Conservation (phyloP, 805 yeast genomes). For the Metschnikowia aberdeeniae region DNA sequence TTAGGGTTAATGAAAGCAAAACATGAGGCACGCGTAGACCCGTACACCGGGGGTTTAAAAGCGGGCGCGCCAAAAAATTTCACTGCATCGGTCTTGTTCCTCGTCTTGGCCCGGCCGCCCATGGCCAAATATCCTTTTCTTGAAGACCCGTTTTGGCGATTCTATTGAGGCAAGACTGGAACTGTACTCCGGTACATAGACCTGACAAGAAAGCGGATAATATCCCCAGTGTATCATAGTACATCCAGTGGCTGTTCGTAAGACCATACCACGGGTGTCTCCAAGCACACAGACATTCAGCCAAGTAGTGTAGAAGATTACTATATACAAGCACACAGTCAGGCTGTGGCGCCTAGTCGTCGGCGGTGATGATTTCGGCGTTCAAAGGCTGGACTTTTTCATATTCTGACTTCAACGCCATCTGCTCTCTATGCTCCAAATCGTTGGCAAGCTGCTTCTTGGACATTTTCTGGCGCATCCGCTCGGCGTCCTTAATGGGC, state of each 20-base stretch:
- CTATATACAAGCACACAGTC: too few relatives aligned
- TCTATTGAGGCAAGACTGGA: conserved; percentile 32
- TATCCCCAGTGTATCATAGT: conserved; percentile 44
- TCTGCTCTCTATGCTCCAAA: conserved; percentile 63
- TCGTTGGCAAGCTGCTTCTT: conserved; percentile 50
- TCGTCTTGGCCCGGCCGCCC: conserved; percentile 15
- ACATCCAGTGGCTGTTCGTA: conserved; percentile 32
- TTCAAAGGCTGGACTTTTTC: conserved; percentile 59
- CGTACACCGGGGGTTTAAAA: conserved; percentile 11
- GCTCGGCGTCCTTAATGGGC: conserved; percentile 75
- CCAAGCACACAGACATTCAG: conserved; percentile 45
- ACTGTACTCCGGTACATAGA: conserved; percentile 2
- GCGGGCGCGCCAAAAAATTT: neutral
- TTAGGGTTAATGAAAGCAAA: neutral
- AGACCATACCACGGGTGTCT: conserved; percentile 42
- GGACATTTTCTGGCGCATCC: conserved; percentile 43
- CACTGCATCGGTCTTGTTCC: conserved; percentile 6
- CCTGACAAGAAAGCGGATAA: conserved; percentile 23
- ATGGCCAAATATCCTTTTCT: conserved; percentile 24
- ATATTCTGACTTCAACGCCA: conserved; percentile 52
- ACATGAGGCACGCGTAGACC: conserved; percentile 2
- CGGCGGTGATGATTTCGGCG: conserved; percentile 33
- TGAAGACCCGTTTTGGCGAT: conserved; percentile 43
- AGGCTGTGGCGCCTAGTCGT: conserved; percentile 12
- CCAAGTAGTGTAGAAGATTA: neutral